Evolutionary conservation across 2,329 filamentous ascomycete species (phyloP).

Genomic region (Rhinocladiella mackenziei): DNA sequence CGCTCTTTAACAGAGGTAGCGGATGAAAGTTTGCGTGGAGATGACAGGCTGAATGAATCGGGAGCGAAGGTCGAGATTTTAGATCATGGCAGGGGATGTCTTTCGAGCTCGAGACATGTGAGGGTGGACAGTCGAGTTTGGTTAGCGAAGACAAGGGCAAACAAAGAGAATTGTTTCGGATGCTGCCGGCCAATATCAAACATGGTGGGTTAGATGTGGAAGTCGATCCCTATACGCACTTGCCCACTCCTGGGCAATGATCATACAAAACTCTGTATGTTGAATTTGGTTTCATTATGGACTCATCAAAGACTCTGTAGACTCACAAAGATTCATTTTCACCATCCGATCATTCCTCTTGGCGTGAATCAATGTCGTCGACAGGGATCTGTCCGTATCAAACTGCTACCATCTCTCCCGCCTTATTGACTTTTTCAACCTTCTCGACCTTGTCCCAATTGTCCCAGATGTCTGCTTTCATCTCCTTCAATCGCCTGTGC

Average conservation of each 20-base stretch:
- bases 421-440: slow-evolving; percentile 11
- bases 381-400: slow-evolving; percentile 1
- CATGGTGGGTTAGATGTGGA: background rate
- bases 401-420: slow-evolving; percentile 18
- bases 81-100: too few species aligned
- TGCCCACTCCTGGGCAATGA: background rate
- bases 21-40: too few species aligned
- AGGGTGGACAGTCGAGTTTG: background rate
- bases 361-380: background rate
- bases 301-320: slow-evolving; percentile 1
- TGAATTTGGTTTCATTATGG: background rate
- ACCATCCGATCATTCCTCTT: background rate
- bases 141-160: background rate
- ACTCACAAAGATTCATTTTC: slow-evolving; percentile 3
- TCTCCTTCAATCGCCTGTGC: slow-evolving; percentile 29
- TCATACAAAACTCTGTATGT: background rate
- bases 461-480: slow-evolving; percentile 31
- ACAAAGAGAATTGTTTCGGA: background rate
- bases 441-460: slow-evolving; percentile 28
- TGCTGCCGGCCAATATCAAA: slow-evolving; percentile 1
- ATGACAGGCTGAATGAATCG: background rate
- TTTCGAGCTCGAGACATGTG: too few species aligned
- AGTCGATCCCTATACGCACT: background rate
- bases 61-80: too few species aligned
- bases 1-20: too few species aligned